phyloP scores from a whole-genome alignment of 192 early-diverging fungal genomes.

The Spinellus fusiger region DNA sequence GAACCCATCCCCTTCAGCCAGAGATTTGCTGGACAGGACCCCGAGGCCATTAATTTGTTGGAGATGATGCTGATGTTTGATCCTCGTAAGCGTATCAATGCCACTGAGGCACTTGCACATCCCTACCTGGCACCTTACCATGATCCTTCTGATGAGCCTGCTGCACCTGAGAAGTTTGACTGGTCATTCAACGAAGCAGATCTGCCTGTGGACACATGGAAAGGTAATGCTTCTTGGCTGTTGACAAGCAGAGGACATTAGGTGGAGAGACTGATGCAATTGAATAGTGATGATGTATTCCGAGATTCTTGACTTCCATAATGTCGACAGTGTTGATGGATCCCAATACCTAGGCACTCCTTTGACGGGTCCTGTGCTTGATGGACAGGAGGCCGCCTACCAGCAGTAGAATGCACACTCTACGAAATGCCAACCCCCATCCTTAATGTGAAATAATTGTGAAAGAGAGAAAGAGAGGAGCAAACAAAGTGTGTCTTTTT shows the following conservation, averaged over 20 bases:
- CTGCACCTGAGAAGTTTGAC: conserved; percentile 75
- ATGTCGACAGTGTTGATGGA: conserved; percentile 47
- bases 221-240: conserved; percentile 34
- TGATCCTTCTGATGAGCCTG: conserved; percentile 86
- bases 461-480: too few species aligned
- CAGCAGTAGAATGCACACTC: neutral
- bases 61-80: conserved; percentile 93
- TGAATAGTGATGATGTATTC: conserved; percentile 74
- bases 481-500: too few species aligned
- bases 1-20: conserved; percentile 74
- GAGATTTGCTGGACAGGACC: conserved; percentile 78
- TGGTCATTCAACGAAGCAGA: conserved; percentile 95
- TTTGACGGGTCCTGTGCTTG: conserved; percentile 24
- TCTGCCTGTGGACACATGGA: conserved; percentile 81
- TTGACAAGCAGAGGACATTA: neutral
- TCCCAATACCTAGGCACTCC: conserved; percentile 35
- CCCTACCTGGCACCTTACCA: conserved; percentile 88
- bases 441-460: too few species aligned
- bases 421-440: too few species aligned
- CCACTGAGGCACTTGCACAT: conserved; percentile 80
- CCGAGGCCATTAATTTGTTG: conserved; percentile 76
- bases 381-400: conserved; percentile 11
- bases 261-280: neutral
- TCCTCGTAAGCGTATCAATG: conserved; percentile 84
- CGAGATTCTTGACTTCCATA: conserved; percentile 70